Evolutionary conservation across 2,329 filamentous ascomycete genomes (phyloP).

Genomic region (Byssoonygena ceratinophila): DNA sequence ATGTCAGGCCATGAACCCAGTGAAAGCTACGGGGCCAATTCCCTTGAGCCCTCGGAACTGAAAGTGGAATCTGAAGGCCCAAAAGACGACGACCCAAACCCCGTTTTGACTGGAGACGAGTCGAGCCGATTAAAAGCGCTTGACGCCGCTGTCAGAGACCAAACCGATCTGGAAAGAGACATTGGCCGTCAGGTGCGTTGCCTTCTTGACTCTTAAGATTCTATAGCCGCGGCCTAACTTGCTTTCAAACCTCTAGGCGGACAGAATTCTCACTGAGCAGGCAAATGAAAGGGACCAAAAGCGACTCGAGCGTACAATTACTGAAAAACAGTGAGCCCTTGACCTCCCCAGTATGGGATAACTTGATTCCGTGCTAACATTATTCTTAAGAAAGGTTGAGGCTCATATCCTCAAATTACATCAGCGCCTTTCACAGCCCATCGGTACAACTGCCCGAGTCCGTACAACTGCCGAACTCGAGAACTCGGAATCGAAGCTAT

Average conservation of each 20-base stretch:
- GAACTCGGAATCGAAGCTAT: conserved; percentile 54
- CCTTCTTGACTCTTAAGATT: background rate
- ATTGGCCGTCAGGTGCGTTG: conserved; percentile 51
- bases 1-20: background rate
- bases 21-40: background rate
- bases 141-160: conserved; percentile 63
- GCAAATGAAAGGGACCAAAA: conserved; percentile 55
- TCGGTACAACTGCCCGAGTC: conserved; percentile 41
- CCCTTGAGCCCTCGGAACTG: background rate
- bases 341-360: background rate
- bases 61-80: background rate
- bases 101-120: conserved; percentile 38
- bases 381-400: conserved; percentile 46
- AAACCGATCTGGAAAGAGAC: conserved; percentile 82
- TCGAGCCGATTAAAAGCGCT: conserved; percentile 51
- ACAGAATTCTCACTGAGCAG: conserved; percentile 50
- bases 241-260: conserved; percentile 35
- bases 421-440: conserved; percentile 47
- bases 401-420: conserved; percentile 52
- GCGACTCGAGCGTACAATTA: conserved; percentile 48
- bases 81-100: background rate
- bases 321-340: conserved; percentile 37
- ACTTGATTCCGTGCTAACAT: background rate
- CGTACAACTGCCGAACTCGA: conserved; percentile 48
- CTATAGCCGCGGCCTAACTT: background rate